phyloP scores from a whole-genome alignment of 2,329 filamentous ascomycete genomes.

The Fusarium siculi region DNA sequence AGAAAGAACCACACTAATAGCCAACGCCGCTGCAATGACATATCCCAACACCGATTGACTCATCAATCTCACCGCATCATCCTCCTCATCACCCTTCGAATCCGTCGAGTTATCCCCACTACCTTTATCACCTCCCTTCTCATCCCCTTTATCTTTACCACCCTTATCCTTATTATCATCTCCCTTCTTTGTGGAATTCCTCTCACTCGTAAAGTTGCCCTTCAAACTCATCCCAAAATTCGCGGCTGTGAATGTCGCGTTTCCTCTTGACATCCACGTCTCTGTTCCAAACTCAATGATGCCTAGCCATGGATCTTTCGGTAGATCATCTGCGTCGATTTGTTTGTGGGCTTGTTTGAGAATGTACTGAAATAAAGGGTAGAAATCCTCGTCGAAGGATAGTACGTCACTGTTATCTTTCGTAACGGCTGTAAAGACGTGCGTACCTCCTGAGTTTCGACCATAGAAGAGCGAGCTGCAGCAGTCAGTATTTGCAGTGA shows the following conservation, averaged over 20 bases:
- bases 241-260: constrained; percentile 42
- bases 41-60: constrained; percentile 15
- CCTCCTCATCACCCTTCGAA: constrained; percentile 25
- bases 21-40: constrained; percentile 14
- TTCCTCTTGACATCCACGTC: constrained; percentile 40
- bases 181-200: background rate
- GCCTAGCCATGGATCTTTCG: constrained; percentile 35
- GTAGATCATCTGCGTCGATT: constrained; percentile 28
- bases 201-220: background rate
- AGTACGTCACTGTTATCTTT: constrained; percentile 29
- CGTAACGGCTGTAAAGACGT: constrained; percentile 40
- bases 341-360: constrained; percentile 31
- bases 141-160: background rate
- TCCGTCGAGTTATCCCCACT: background rate
- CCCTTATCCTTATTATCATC: background rate
- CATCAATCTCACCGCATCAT: constrained; percentile 4
- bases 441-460: constrained; percentile 35
- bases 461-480: constrained; percentile 39
- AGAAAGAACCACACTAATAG: background rate
- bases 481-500: background rate
- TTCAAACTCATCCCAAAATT: constrained; percentile 39
- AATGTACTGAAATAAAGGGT: constrained; percentile 40
- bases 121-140: background rate
- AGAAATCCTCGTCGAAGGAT: constrained; percentile 40
- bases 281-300: constrained; percentile 42